Evolutionary conservation across 2,329 filamentous ascomycete species (phyloP).

Genomic region (Diaporthe citri): DNA sequence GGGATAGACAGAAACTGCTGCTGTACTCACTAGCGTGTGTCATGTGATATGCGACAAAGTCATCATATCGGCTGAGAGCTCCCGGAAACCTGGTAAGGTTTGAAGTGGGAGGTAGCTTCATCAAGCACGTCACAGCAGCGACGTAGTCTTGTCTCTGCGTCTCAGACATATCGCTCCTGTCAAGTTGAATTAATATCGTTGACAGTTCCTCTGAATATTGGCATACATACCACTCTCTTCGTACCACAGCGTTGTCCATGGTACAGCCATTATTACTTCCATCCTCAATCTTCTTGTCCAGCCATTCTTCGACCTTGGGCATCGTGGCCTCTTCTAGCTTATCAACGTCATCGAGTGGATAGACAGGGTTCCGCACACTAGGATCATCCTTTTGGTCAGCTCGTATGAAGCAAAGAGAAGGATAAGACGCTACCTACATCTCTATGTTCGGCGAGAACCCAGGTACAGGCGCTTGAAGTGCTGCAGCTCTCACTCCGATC

Average conservation of each 20-base stretch:
- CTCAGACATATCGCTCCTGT: constrained; percentile 43
- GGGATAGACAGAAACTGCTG: not conserved
- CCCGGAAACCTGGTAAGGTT: constrained; percentile 45
- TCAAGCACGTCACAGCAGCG: constrained; percentile 46
- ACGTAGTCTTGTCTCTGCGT: constrained; percentile 46
- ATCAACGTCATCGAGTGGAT: constrained; percentile 48
- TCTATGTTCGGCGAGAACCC: not conserved
- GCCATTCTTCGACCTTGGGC: constrained; percentile 46
- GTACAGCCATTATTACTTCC: constrained; percentile 17
- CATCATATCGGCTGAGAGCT: constrained; percentile 47
- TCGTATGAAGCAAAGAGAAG: no score
- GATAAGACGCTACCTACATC: not conserved
- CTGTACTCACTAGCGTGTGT: constrained; percentile 41
- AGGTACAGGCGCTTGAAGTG: not conserved
- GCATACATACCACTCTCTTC: not conserved
- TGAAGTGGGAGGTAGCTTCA: constrained; percentile 44
- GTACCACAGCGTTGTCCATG: not conserved
- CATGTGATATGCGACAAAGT: constrained; percentile 52
- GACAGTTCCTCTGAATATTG: not conserved
- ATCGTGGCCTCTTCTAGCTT: constrained; percentile 45
- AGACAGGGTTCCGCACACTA: constrained; percentile 44
- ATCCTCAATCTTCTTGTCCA: constrained; percentile 44
- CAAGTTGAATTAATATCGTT: not conserved
- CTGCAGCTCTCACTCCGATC: not conserved
- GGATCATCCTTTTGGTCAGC: not conserved